Percentiles rank a stretch among this genome's conserved stretches.
Evolutionary conservation across 139 green algal genomes (phyloP).

Genomic region (Chlorella sp.): DNA sequence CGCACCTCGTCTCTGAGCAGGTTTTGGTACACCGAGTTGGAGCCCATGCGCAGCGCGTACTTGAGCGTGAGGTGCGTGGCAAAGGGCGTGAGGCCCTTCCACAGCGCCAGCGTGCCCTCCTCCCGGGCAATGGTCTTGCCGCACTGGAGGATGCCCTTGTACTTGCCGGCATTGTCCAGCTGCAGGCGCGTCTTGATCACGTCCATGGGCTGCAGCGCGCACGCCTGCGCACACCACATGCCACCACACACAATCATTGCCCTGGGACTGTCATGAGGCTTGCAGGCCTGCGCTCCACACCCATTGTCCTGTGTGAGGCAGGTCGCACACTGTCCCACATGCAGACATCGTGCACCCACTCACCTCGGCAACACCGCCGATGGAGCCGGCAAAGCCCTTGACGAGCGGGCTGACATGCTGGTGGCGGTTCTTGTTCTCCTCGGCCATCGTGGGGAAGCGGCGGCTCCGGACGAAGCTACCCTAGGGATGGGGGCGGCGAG

Average conservation of each 20-base stretch:
- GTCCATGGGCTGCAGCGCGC: slow-evolving; percentile 88
- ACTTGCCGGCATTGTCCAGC: slow-evolving; percentile 72
- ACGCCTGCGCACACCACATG: slow-evolving; percentile 57
- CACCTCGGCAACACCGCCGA: slow-evolving; percentile 82
- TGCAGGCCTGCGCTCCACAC: too few species aligned
- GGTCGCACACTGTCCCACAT: too few species aligned
- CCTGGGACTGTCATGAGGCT: too few species aligned
- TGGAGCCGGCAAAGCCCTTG: slow-evolving; percentile 67
- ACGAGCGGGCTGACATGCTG: slow-evolving; percentile 24
- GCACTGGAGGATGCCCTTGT: slow-evolving; percentile 80
- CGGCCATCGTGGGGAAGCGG: too few species aligned
- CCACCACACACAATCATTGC: too few species aligned
- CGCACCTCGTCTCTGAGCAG: slow-evolving; percentile 58
- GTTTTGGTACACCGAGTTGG: slow-evolving; percentile 82
- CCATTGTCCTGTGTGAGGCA: too few species aligned
- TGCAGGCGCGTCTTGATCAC: slow-evolving; percentile 93
- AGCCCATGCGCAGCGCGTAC: slow-evolving; percentile 91
- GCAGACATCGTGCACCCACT: too few species aligned
- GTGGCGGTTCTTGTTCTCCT: neutral
- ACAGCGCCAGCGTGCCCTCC: slow-evolving; percentile 78
- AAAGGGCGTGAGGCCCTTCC: slow-evolving; percentile 95
- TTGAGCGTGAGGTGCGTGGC: slow-evolving; percentile 92
- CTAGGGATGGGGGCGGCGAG: too few species aligned
- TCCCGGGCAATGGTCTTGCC: slow-evolving; percentile 62
- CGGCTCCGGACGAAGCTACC: too few species aligned